Conservation (phyloP, 2,329 filamentous ascomycete species). For the Camptophora hylomeconis region DNA sequence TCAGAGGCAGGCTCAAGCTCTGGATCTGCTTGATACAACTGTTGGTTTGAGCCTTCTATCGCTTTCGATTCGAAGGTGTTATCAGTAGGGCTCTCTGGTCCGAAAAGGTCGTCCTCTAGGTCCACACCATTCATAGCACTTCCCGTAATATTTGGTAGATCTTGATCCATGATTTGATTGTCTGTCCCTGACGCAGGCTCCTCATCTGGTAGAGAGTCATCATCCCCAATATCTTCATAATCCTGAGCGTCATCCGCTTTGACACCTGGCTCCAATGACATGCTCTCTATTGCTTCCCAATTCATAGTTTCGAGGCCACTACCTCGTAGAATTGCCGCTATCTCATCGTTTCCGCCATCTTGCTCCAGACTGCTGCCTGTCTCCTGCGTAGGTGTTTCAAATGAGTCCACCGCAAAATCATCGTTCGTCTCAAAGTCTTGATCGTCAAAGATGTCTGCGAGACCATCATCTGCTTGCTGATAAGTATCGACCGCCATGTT, state of each 20-base stretch:
- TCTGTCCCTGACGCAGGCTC: slow-evolving; percentile 18
- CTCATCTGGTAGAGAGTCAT: slow-evolving; percentile 71
- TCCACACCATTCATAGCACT: slow-evolving; percentile 27
- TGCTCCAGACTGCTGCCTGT: slow-evolving; percentile 2
- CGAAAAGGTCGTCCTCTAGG: slow-evolving; percentile 9
- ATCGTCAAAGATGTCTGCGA: slow-evolving; percentile 15
- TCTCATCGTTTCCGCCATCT: slow-evolving; percentile 10
- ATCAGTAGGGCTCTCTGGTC: slow-evolving; percentile 4
- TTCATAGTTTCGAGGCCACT: slow-evolving; percentile 17
- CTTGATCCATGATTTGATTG: slow-evolving; percentile 7
- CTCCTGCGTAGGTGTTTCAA: background rate
- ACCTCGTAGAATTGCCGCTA: slow-evolving; percentile 27
- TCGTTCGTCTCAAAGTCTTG: slow-evolving; percentile 6
- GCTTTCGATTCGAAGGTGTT: slow-evolving; percentile 2
- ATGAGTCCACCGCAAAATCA: background rate
- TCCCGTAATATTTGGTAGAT: slow-evolving; percentile 30
- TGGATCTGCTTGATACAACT: slow-evolving; percentile 8
- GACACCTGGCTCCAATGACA: slow-evolving; percentile 38
- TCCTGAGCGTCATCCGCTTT: slow-evolving; percentile 91
- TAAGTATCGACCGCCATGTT: slow-evolving; percentile 12
- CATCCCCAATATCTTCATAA: slow-evolving; percentile 81
- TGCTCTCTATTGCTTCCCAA: slow-evolving; percentile 14
- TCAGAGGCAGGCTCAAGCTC: slow-evolving; percentile 12
- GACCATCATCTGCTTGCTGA: slow-evolving; percentile 14
- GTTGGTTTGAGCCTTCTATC: slow-evolving; percentile 9